Percentiles rank a stretch among this genome's conserved stretches.
These are phyloP conservation scores for Xerocomellus chrysenteron DNA, from an alignment of 768 basidiomycete genomes.

Conservation along the genomic window DNA sequence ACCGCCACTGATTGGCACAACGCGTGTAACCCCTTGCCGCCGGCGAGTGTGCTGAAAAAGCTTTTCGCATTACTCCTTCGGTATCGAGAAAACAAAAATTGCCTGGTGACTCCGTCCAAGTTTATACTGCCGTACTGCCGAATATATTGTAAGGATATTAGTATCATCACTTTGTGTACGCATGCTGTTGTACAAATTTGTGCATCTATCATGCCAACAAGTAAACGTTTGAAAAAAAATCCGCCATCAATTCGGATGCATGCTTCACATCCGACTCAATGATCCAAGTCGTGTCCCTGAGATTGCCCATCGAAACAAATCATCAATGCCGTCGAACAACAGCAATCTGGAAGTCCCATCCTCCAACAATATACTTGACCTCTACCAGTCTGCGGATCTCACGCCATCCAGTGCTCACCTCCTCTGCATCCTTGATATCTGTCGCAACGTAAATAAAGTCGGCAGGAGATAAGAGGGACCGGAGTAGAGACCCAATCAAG, in stretches of 20 bases:
- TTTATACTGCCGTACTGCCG: not conserved
- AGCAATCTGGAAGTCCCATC: constrained; percentile 88
- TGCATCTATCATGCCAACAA: constrained; percentile 9
- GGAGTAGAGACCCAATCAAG: constrained; percentile 85
- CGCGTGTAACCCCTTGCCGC: no score
- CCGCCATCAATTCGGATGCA: not conserved
- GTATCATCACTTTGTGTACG: not conserved
- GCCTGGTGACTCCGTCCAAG: not conserved
- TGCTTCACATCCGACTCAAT: not conserved
- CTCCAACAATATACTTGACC: constrained; percentile 75
- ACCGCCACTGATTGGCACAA: no score
- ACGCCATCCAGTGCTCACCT: constrained; percentile 64
- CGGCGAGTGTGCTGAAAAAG: no score
- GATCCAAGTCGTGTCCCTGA: not conserved
- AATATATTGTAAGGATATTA: not conserved
- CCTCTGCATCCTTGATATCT: constrained; percentile 54
- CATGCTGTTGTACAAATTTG: constrained; percentile 10
- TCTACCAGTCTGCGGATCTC: constrained; percentile 83
- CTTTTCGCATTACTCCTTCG: no score
- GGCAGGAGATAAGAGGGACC: constrained; percentile 84
- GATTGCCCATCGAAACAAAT: not conserved
- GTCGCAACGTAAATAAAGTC: constrained; percentile 85
- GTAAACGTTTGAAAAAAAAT: not conserved
- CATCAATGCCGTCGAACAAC: constrained; percentile 68
- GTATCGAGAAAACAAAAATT: not conserved